These are phyloP conservation scores for Tulasnella sp. DNA, from an alignment of 768 basidiomycete species.

Conservation along the genomic window DNA sequence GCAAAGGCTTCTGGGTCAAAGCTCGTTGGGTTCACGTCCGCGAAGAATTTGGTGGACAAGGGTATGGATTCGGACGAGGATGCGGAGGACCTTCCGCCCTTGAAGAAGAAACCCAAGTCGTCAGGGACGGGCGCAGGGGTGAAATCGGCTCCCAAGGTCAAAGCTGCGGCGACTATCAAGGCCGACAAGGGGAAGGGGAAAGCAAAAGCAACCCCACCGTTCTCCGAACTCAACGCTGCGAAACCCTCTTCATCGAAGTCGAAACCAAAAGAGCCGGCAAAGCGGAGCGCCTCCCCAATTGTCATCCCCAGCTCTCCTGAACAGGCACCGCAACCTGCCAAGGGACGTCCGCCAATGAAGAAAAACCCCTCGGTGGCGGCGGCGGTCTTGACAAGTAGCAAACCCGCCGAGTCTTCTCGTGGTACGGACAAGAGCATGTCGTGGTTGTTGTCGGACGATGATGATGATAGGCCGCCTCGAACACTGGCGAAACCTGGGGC, in stretches of 20 bases:
- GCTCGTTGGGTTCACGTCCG: not conserved
- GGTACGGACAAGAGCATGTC: not conserved
- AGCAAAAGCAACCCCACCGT: not conserved
- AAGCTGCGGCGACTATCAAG: not conserved
- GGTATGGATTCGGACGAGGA: not conserved
- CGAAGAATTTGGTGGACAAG: not conserved
- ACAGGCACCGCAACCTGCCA: not conserved
- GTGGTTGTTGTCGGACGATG: slow-evolving; percentile 10
- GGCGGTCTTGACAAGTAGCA: not conserved
- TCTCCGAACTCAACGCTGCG: not conserved
- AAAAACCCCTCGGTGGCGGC: not conserved
- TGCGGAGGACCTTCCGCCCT: not conserved
- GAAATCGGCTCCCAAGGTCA: not conserved
- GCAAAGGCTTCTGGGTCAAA: not conserved
- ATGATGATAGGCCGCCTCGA: not conserved
- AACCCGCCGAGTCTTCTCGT: not conserved
- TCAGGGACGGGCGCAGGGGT: not conserved
- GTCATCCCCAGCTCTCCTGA: not conserved
- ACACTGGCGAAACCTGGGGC: not conserved
- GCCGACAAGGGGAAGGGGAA: not conserved
- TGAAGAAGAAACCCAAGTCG: slow-evolving; percentile 27
- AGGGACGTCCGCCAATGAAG: not conserved
- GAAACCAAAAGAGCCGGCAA: not conserved
- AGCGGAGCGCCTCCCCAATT: not conserved
- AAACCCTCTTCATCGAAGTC: not conserved